phyloP scores from a whole-genome alignment of 1,284 basidiomycete species.

The Cutaneotrichosporon sp. region DNA sequence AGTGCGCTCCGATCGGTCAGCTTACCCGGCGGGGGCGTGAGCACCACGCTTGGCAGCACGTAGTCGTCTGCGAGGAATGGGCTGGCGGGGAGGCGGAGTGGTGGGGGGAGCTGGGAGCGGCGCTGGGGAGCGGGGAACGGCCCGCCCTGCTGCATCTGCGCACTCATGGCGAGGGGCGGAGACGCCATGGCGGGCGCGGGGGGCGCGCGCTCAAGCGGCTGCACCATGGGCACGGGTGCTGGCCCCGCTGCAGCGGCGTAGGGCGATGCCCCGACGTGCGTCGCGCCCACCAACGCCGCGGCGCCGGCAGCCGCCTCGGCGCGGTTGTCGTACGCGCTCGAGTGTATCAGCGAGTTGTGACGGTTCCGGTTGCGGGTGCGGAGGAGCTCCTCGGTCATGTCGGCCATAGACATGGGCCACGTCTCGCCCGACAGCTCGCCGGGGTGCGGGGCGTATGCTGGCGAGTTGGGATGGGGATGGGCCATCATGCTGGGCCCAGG shows the following conservation, averaged over 20 bases:
- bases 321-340: slow-evolving; percentile 21
- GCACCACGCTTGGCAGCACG: slow-evolving; percentile 14
- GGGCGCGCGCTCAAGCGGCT: background rate
- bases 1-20: background rate
- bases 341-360: slow-evolving; percentile 6
- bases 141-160: background rate
- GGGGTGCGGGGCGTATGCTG: slow-evolving; percentile 25
- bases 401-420: slow-evolving; percentile 22
- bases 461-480: background rate
- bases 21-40: slow-evolving; percentile 23
- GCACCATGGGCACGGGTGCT: background rate
- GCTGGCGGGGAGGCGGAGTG: background rate
- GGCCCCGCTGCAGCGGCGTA: background rate
- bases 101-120: slow-evolving; percentile 1
- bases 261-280: background rate
- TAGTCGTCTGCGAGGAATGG: background rate
- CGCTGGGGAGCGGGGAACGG: background rate
- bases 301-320: slow-evolving; percentile 21
- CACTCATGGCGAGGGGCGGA: background rate
- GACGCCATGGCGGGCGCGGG: slow-evolving; percentile 6
- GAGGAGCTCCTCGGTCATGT: slow-evolving; percentile 26
- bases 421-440: slow-evolving; percentile 20
- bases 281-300: slow-evolving; percentile 13
- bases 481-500: background rate
- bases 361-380: slow-evolving; percentile 18